Evolutionary conservation across 345 rosid genomes (phyloP).

Genomic region (Cardiospermum halicacabum): DNA sequence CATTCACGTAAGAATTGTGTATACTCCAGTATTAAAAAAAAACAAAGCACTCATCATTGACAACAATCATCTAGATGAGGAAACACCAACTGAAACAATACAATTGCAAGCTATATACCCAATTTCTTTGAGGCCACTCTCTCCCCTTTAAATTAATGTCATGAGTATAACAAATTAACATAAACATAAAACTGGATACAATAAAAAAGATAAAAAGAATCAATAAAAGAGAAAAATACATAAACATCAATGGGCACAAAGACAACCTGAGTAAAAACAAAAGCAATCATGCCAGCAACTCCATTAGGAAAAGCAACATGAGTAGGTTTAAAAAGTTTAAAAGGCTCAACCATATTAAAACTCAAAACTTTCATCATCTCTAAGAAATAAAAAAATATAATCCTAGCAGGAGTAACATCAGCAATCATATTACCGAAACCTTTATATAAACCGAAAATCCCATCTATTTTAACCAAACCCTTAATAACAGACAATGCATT

Average conservation of each 20-base stretch:
- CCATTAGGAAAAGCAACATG: conserved; percentile 95
- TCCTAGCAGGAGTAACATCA: conserved; percentile 87
- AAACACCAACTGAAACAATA: too few species aligned
- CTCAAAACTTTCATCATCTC: conserved; percentile 85
- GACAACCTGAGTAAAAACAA: conserved; percentile 77
- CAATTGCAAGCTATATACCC: too few species aligned
- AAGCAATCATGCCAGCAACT: conserved; percentile 86
- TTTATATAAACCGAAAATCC: conserved; percentile 87
- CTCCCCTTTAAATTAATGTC: too few species aligned
- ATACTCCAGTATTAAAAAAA: too few species aligned
- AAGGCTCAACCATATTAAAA: conserved; percentile 63
- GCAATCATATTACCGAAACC: conserved; percentile 96
- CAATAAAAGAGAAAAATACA: conserved; percentile 15
- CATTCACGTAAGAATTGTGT: too few species aligned
- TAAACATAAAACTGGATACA: too few species aligned
- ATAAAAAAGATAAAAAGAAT: too few species aligned
- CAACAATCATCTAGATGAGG: too few species aligned
- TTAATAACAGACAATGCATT: conserved; percentile 68
- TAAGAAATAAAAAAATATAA: conserved; percentile 75
- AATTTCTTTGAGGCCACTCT: too few species aligned
- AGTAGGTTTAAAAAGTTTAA: conserved; percentile 60
- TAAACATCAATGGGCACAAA: conserved; percentile 96
- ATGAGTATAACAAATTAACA: too few species aligned
- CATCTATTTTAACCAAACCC: conserved; percentile 74
- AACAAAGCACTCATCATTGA: too few species aligned